These are phyloP conservation scores for Verticillium alfalfae DNA, from an alignment of 2,329 filamentous ascomycete species.

Conservation along the genomic window DNA sequence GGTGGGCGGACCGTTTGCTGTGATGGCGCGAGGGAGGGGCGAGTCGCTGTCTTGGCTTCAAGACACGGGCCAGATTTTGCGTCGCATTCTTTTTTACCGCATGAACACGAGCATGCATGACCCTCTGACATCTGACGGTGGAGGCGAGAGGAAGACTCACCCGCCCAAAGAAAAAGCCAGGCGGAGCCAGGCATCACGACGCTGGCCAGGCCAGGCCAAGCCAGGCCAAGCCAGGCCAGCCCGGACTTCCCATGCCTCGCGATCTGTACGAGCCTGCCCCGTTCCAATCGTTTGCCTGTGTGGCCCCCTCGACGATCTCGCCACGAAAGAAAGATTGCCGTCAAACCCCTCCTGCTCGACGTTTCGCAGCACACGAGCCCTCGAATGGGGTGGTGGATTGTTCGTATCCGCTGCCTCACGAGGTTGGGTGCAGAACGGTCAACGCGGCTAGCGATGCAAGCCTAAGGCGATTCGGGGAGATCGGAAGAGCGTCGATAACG, in stretches of 20 bases:
- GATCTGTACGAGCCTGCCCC: neutral
- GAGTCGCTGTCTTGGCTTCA: neutral
- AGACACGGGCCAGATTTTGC: neutral
- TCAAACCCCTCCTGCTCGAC: neutral
- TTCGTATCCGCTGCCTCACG: neutral
- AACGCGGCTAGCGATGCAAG: neutral
- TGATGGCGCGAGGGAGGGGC: neutral
- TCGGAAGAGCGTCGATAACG: neutral
- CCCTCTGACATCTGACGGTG: neutral
- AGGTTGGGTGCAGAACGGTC: neutral
- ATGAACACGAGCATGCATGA: neutral
- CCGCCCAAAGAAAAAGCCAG: neutral
- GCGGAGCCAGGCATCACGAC: no score
- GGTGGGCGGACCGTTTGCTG: neutral
- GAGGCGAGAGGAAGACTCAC: neutral
- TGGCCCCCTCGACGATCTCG: neutral
- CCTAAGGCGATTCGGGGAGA: neutral
- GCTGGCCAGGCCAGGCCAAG: no score
- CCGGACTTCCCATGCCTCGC: neutral
- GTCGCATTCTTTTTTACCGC: neutral
- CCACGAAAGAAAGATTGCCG: neutral
- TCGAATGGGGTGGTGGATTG: neutral
- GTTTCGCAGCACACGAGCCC: neutral
- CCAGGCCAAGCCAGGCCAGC: neutral
- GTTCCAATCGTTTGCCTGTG: neutral